Percentiles rank a stretch among this genome's conserved stretches.
These are phyloP conservation scores for Rhodomyrtus tomentosa DNA, from an alignment of 345 rosid genomes.

Conservation along the genomic window DNA sequence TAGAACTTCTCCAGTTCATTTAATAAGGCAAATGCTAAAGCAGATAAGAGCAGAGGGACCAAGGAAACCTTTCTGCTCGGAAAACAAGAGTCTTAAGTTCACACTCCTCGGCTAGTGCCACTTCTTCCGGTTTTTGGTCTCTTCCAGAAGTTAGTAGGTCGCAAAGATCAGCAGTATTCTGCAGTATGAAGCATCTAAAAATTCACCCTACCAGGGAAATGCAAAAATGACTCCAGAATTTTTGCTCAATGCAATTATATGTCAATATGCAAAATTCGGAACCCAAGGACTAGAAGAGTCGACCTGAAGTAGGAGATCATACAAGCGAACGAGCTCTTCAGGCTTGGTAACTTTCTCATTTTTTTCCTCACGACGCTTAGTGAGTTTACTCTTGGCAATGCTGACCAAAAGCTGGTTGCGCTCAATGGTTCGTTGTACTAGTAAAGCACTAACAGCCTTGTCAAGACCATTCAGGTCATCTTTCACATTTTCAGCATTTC, in stretches of 20 bases:
- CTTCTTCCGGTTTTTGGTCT: constrained; percentile 89
- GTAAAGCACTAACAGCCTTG: constrained; percentile 87
- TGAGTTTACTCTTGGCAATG: constrained; percentile 81
- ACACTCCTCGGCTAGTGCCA: constrained; percentile 75
- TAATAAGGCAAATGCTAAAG: not conserved
- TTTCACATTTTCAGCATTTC: constrained; percentile 82
- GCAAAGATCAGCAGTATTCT: constrained; percentile 94
- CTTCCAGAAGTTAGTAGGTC: constrained; percentile 97
- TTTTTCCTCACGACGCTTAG: constrained; percentile 77
- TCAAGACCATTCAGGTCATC: constrained; percentile 94
- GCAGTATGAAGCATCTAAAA: constrained; percentile 10
- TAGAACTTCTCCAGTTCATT: not conserved
- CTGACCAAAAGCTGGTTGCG: constrained; percentile 85
- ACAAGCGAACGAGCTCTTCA: constrained; percentile 95
- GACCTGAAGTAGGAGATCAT: constrained; percentile 93
- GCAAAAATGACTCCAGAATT: not conserved
- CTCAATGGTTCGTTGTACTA: constrained; percentile 90
- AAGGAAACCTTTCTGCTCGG: constrained; percentile 72
- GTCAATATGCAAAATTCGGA: not conserved
- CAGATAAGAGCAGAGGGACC: not conserved
- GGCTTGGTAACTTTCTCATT: constrained; percentile 81
- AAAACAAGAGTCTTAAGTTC: constrained; percentile 58
- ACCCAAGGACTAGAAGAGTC: not conserved
- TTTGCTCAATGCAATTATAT: not conserved
- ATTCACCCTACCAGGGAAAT: not conserved